Evolutionary conservation across 805 yeast species (phyloP).

Genomic region (Lipomyces spencermartinsiae): DNA sequence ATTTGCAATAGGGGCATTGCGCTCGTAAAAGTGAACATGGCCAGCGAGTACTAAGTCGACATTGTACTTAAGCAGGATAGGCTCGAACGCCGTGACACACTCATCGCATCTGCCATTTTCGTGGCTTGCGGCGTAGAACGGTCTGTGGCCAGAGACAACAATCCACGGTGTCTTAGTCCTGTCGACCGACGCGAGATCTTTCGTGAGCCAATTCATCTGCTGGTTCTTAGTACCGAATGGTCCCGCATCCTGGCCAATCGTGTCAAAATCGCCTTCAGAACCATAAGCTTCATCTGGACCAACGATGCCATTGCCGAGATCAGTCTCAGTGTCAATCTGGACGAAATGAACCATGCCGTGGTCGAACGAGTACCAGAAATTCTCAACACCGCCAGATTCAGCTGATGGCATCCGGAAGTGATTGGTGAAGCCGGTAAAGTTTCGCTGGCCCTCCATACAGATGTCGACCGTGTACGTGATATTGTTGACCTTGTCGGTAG

Average conservation of each 20-base stretch:
- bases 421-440: constrained; percentile 41
- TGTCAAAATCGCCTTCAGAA: constrained; percentile 19
- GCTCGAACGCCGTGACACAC: constrained; percentile 40
- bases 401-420: constrained; percentile 43
- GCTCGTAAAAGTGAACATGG: constrained; percentile 42
- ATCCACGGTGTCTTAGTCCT: constrained; percentile 44
- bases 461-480: constrained; percentile 14
- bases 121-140: constrained; percentile 42
- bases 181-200: constrained; percentile 42
- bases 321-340: constrained; percentile 43
- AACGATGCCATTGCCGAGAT: constrained; percentile 36
- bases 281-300: constrained; percentile 26
- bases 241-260: constrained; percentile 37
- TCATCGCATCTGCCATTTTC: constrained; percentile 40
- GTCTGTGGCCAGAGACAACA: constrained; percentile 43
- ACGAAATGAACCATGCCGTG: constrained; percentile 44
- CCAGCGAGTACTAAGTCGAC: constrained; percentile 43
- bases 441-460: constrained; percentile 37
- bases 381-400: constrained; percentile 38
- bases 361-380: constrained; percentile 45
- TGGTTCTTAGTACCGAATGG: constrained; percentile 31
- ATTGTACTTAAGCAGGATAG: constrained; percentile 33
- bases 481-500: constrained; percentile 3
- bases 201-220: constrained; percentile 42
- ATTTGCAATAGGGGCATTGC: constrained; percentile 34